Percentiles rank a stretch among this genome's conserved stretches.
Conservation (phyloP, 257 asterid species). For the Ocimum tenuiflorum region DNA sequence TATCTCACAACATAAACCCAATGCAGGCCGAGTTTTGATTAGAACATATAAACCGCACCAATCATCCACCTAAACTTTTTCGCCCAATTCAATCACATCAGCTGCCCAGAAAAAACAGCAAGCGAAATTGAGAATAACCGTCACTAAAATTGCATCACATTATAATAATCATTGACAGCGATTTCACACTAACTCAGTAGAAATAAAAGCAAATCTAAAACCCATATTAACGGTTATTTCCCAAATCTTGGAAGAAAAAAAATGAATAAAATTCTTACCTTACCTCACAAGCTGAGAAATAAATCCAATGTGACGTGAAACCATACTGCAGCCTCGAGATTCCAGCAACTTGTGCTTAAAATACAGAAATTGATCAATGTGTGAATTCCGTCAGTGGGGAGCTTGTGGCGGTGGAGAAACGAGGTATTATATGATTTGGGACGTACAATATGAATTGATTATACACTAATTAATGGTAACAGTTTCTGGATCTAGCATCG, state of each 20-base stretch:
- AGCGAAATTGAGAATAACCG: not conserved
- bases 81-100: not conserved
- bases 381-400: conserved; percentile 1
- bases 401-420: conserved; percentile 14
- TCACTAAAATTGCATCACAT: not conserved
- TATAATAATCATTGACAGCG: not conserved
- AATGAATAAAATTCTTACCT: conserved; percentile 17
- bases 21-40: conserved; percentile 2
- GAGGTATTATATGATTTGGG: not conserved
- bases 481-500: conserved; percentile 17
- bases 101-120: conserved; percentile 17
- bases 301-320: conserved; percentile 6
- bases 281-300: conserved; percentile 15
- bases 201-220: not conserved
- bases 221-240: not conserved
- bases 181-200: not conserved
- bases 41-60: not conserved
- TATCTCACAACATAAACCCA: conserved; percentile 3
- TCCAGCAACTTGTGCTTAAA: conserved; percentile 13
- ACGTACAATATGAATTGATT: not conserved
- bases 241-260: not conserved
- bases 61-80: not conserved
- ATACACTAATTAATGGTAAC: not conserved
- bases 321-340: conserved; percentile 18
- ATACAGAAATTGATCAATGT: conserved; percentile 5